These are phyloP conservation scores for Phytomonas francai DNA, from an alignment of 208 protist species.

Conservation along the genomic window DNA sequence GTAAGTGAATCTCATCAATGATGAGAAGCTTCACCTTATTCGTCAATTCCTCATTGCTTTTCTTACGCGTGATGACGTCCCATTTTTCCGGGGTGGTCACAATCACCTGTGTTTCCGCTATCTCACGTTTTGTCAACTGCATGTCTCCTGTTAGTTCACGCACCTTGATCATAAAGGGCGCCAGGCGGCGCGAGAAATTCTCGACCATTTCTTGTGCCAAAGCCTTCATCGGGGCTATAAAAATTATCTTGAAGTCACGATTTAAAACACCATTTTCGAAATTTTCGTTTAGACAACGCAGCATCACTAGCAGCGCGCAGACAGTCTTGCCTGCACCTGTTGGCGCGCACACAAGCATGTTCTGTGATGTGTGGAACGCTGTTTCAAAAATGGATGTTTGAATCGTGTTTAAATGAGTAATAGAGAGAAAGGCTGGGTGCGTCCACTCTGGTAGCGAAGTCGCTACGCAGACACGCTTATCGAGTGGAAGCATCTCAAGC, in stretches of 20 bases:
- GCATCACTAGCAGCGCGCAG: constrained; percentile 95
- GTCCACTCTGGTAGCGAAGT: constrained; percentile 85
- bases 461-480: constrained; percentile 71
- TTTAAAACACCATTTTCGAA: constrained; percentile 76
- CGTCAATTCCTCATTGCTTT: constrained; percentile 91
- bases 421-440: constrained; percentile 82
- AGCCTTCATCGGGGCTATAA: constrained; percentile 99
- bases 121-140: constrained; percentile 96
- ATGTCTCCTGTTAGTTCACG: constrained; percentile 99
- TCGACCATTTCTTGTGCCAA: constrained; percentile 97
- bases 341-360: constrained; percentile 98
- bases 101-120: constrained; percentile 97
- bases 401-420: constrained; percentile 94
- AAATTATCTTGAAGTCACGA: constrained; percentile 98
- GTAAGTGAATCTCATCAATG: constrained; percentile 98
- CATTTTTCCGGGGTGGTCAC: constrained; percentile 99
- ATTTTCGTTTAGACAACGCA: constrained; percentile 91
- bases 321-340: constrained; percentile 99
- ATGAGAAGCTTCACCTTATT: constrained; percentile 93
- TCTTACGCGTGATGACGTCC: constrained; percentile 99
- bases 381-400: constrained; percentile 94
- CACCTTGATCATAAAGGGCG: constrained; percentile 87
- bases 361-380: constrained; percentile 97
- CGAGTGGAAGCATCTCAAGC: constrained; percentile 53
- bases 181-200: constrained; percentile 92